These are phyloP conservation scores for Pelargonium citronellum DNA, from an alignment of 441 rosid species.

Conservation along the genomic window DNA sequence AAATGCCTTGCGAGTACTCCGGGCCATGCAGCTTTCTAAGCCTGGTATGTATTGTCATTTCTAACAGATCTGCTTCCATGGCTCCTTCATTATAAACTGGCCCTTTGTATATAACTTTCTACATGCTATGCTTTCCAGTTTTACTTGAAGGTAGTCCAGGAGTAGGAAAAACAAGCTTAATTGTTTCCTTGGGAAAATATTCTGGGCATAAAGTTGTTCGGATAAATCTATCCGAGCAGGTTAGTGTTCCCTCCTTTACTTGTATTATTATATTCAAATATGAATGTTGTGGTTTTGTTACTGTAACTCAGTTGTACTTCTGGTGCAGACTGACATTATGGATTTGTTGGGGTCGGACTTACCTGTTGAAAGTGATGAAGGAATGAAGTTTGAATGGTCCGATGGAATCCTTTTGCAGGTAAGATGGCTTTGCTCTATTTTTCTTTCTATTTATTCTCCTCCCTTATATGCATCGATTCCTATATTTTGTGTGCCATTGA, in stretches of 20 bases:
- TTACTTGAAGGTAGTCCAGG: constrained; percentile 99
- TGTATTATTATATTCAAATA: not conserved
- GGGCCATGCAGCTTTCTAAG: constrained; percentile 94
- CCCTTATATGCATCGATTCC: too few relatives aligned
- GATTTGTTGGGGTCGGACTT: constrained; percentile 96
- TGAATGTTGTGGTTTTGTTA: not conserved
- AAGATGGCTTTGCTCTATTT: constrained; percentile 7
- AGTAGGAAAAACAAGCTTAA: constrained; percentile 96
- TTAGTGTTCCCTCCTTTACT: constrained; percentile 20
- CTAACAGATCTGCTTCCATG: constrained; percentile 1
- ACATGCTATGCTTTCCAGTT: constrained; percentile 42
- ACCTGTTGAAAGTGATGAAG: constrained; percentile 82
- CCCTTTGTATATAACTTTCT: constrained; percentile 14
- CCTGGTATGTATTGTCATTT: constrained; percentile 53
- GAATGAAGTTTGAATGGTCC: constrained; percentile 96
- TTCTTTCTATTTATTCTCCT: too few relatives aligned
- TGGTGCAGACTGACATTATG: constrained; percentile 94
- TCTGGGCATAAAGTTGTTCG: constrained; percentile 98
- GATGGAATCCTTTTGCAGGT: constrained; percentile 96
- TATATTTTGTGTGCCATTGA: constrained; percentile 8
- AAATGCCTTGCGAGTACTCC: constrained; percentile 81
- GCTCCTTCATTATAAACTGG: not conserved
- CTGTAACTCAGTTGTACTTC: constrained; percentile 21
- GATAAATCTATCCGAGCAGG: constrained; percentile 98
- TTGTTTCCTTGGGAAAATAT: constrained; percentile 82